These are phyloP conservation scores for Cladophialophora carrionii DNA, from an alignment of 2,329 filamentous ascomycete species.

Conservation along the genomic window DNA sequence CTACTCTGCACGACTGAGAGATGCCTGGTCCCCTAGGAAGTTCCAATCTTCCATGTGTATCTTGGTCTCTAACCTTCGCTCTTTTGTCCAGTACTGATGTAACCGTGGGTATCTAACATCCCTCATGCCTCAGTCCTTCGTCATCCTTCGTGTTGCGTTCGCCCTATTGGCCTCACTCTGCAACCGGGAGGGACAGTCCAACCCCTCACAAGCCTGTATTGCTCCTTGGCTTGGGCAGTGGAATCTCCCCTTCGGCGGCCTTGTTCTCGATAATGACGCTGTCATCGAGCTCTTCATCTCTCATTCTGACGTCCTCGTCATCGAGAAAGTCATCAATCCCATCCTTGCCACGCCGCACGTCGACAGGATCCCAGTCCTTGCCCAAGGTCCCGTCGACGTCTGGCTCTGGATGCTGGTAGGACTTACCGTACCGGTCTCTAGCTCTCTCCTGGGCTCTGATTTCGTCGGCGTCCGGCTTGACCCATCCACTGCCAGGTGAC, in stretches of 20 bases:
- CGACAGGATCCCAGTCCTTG: conserved; percentile 34
- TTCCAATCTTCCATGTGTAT: neutral
- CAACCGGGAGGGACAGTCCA: neutral
- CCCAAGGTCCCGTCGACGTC: conserved; percentile 20
- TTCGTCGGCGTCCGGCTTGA: conserved; percentile 35
- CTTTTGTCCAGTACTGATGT: neutral
- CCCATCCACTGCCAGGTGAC: conserved; percentile 34
- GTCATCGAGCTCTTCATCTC: conserved; percentile 37
- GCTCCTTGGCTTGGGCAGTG: conserved; percentile 22
- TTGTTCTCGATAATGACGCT: conserved; percentile 38
- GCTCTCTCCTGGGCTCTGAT: conserved; percentile 33
- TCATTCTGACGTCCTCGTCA: conserved; percentile 35
- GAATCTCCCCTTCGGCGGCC: conserved; percentile 26
- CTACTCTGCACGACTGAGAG: neutral
- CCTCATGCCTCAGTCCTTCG: neutral
- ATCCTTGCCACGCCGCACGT: conserved; percentile 16
- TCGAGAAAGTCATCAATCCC: conserved; percentile 25
- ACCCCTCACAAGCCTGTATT: conserved; percentile 21
- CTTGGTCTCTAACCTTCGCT: neutral
- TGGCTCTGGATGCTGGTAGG: conserved; percentile 2
- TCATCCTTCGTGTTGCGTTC: neutral
- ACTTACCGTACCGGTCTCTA: conserved; percentile 23
- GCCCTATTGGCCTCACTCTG: neutral
- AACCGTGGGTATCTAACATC: neutral
- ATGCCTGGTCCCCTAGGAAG: neutral